Evolutionary conservation across 768 basidiomycete species (phyloP), one percentile per base, ranked within the genome.

Genomic region (Collybiopsis luxurians): DNA sequence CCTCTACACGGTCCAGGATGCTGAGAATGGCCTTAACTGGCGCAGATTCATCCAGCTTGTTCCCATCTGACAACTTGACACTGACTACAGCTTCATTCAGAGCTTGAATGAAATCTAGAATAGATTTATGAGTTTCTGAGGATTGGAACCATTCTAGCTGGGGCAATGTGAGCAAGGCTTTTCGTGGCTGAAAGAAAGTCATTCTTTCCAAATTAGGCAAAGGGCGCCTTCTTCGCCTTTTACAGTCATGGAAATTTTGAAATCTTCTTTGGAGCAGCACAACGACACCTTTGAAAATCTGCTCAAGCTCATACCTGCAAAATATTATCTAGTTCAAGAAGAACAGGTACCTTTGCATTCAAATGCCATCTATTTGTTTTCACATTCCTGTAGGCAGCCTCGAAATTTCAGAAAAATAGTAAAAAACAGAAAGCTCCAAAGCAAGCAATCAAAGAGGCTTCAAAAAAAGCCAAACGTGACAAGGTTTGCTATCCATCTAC

Each of bases 221-320:
- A 30, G 39, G 34, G 34, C 53, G n/a, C 13, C 9, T 21, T 21
- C 3, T 10, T 34, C 31, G 31, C 44, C 53, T n/a, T n/a, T n/a
- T 45, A 62, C 58, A 47, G 13, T 58, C 40, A 42, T 46, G 21
- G 36, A 45, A 4, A 13, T 77, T 12, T 77, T 92, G 17, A 77
- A 79, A 44, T 69, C 74, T 9, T 91, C 90, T 3, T 72, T 98
- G 48, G 89, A 94, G 70, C 75, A 75, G 40, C 94, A 97, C 73
- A 97, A 98, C 67, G 83, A 82, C 26, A 83, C 86, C 0, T 98
- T 99, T 63, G 92, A 95, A 65, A 76, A 84, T 0, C 76, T 98
- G 4, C 76, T 97, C 1, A 84, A 79, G 39, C 81, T 97, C 45
- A 97, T 98, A 55, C 96, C 96, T 0, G 81, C 95, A 4, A 89